A percentile compares a stretch with the other conserved stretches of the same genome.
Evolutionary conservation across 805 yeast genomes (phyloP).

Genomic region (Ogataea thermomethanolica): DNA sequence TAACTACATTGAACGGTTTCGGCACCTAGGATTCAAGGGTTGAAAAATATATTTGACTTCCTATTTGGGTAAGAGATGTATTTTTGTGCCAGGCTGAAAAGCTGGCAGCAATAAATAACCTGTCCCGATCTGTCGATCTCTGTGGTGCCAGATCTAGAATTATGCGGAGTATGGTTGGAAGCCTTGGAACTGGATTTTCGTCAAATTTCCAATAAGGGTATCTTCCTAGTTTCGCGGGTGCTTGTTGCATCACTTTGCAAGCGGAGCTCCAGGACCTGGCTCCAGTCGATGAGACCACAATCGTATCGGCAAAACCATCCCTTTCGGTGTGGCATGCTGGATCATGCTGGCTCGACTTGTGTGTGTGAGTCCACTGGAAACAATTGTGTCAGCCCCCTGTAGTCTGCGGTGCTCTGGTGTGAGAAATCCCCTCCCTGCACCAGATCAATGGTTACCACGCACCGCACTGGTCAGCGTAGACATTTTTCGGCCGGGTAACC

Average conservation of each 20-base stretch:
- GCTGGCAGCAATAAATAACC: not conserved
- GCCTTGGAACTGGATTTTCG: not conserved
- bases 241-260: slow-evolving; percentile 2
- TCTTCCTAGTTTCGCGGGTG: slow-evolving; percentile 10
- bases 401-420: no score
- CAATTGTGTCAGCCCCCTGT: no score
- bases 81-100: no score
- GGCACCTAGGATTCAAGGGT: not conserved
- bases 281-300: not conserved
- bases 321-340: not conserved
- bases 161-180: slow-evolving; percentile 1
- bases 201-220: slow-evolving; percentile 9
- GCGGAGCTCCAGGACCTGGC: no score
- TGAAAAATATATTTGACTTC: slow-evolving; percentile 1
- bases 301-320: not conserved
- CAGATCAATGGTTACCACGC: no score
- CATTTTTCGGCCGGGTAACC: no score
- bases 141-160: not conserved
- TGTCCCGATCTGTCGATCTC: slow-evolving; percentile 1
- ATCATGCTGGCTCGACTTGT: not conserved
- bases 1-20: not conserved
- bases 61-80: slow-evolving; percentile 4
- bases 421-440: no score
- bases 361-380: no score
- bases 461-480: no score